A percentile compares a stretch with the other conserved stretches of the same genome.
Evolutionary conservation across 2,329 filamentous ascomycete species (phyloP).

Genomic region (Penicillium sp.): DNA sequence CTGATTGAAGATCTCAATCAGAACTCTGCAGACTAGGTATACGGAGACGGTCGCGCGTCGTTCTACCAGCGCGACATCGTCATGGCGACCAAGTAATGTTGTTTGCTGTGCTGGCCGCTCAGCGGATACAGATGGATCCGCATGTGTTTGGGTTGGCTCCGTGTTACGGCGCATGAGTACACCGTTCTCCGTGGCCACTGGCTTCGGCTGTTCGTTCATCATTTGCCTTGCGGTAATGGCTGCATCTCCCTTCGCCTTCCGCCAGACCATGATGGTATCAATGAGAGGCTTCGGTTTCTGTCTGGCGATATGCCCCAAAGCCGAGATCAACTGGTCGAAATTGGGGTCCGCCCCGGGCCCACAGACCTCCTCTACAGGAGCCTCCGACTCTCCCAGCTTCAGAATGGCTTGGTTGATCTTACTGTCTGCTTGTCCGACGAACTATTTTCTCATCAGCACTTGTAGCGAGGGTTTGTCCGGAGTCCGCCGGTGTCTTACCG

Average conservation of each 20-base stretch:
- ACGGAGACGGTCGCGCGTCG: slow-evolving; percentile 91
- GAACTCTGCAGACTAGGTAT: slow-evolving; percentile 88
- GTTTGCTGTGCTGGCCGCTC: slow-evolving; percentile 26
- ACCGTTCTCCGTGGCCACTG: slow-evolving; percentile 40
- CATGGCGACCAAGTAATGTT: slow-evolving; percentile 54
- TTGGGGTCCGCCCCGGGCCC: slow-evolving; percentile 81
- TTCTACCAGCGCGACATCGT: slow-evolving; percentile 76
- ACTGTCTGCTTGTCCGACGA: slow-evolving; percentile 93
- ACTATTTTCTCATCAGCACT: slow-evolving; percentile 52
- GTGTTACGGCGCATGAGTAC: slow-evolving; percentile 69
- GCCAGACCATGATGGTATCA: slow-evolving; percentile 97
- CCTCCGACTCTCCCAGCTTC: slow-evolving; percentile 74
- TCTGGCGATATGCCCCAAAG: slow-evolving; percentile 89
- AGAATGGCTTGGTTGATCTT: slow-evolving; percentile 89
- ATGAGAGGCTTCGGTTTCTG: slow-evolving; percentile 93
- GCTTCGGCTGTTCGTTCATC: slow-evolving; percentile 31
- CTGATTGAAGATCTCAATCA: slow-evolving; percentile 91
- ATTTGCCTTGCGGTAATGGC: slow-evolving; percentile 64
- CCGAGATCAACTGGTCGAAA: slow-evolving; percentile 92
- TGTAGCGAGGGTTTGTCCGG: too few species aligned
- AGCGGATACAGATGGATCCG: slow-evolving; percentile 30
- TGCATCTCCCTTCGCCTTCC: slow-evolving; percentile 90
- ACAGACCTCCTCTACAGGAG: slow-evolving; percentile 83
- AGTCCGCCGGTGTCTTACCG: slow-evolving; percentile 52
- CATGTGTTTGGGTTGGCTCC: slow-evolving; percentile 59